Evolutionary conservation across 2,329 filamentous ascomycete species (phyloP).

Genomic region (Botrytis medusae): DNA sequence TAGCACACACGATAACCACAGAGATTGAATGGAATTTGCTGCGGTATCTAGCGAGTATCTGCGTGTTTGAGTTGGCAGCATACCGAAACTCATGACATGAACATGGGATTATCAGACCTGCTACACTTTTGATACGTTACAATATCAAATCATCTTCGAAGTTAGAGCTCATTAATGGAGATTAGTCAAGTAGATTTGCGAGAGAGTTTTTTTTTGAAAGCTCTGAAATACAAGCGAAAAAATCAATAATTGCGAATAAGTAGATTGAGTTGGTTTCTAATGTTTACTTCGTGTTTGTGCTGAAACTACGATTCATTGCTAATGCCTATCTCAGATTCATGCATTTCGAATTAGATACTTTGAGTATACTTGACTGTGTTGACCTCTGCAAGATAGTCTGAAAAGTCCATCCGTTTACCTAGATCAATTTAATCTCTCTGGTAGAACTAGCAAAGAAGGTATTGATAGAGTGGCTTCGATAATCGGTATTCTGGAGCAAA

Average conservation of each 20-base stretch:
- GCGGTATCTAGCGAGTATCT: neutral
- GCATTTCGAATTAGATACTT: neutral
- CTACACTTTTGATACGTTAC: neutral
- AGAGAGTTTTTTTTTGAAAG: neutral
- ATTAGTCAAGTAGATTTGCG: neutral
- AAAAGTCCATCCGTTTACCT: neutral
- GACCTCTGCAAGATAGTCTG: neutral
- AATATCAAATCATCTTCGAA: neutral
- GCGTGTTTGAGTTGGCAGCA: accelerated
- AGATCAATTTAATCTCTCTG: neutral
- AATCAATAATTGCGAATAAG: neutral
- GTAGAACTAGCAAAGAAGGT: neutral
- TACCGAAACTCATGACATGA: neutral
- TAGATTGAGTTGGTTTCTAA: neutral
- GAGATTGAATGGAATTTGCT: neutral
- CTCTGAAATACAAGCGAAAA: neutral
- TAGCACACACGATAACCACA: neutral
- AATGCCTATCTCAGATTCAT: neutral
- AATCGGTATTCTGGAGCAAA: neutral
- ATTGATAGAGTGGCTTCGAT: neutral
- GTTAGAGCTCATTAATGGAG: neutral
- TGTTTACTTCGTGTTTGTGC: neutral
- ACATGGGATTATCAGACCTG: neutral
- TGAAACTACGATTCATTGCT: neutral
- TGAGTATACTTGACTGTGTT: neutral